phyloP scores from a whole-genome alignment of 192 early-diverging fungal species.

The Backusella australiensis region DNA sequence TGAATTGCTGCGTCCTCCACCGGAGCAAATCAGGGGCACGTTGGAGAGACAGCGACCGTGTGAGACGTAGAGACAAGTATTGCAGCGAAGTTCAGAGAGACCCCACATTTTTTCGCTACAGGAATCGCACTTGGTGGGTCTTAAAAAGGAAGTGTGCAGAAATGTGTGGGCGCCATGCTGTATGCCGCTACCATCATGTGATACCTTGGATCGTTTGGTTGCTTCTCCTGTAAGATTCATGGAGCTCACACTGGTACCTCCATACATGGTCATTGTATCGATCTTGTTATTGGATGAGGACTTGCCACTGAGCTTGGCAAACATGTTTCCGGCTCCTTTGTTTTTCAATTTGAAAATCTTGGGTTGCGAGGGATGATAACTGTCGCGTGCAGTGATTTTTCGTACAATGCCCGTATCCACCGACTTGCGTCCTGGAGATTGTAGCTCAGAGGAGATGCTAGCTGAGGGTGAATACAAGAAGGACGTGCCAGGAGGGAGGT shows the following conservation, averaged over 20 bases:
- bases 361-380: conserved; percentile 12
- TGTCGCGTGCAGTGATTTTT: conserved; percentile 4
- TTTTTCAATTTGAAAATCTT: conserved; percentile 59
- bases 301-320: conserved; percentile 29
- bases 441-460: conserved; percentile 16
- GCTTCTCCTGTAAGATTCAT: conserved; percentile 1
- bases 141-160: conserved; percentile 23
- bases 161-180: conserved; percentile 17
- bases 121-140: conserved; percentile 42
- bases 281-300: background rate
- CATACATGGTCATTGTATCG: background rate
- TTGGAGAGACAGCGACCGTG: conserved; percentile 39
- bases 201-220: background rate
- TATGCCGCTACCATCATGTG: background rate
- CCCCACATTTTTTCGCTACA: conserved; percentile 55
- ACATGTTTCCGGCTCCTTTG: conserved; percentile 35
- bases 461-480: conserved; percentile 14
- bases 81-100: conserved; percentile 40
- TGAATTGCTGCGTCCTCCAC: background rate
- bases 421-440: conserved; percentile 24
- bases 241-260: background rate
- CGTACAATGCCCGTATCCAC: conserved; percentile 18
- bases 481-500: conserved; percentile 30
- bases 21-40: conserved; percentile 8
- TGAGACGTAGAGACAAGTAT: conserved; percentile 34